These are phyloP conservation scores for Stentor roeselii DNA, from an alignment of 73 alveolate genomes.

Conservation along the genomic window DNA sequence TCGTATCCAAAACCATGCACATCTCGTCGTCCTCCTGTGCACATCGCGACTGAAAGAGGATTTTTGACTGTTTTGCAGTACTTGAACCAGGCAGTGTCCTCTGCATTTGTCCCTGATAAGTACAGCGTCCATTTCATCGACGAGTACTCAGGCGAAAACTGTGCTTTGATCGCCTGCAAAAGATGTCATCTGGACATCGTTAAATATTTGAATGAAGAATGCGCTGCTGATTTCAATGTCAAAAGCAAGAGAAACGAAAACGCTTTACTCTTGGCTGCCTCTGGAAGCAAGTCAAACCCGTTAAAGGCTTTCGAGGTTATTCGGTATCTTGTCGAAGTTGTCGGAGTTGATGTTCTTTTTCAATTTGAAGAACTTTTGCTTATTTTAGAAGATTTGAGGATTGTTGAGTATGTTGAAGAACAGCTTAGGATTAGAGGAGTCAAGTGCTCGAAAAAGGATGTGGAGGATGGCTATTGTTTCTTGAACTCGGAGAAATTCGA, in stretches of 20 bases:
- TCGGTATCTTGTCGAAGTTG: neutral
- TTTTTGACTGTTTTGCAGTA: neutral
- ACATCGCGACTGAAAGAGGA: neutral
- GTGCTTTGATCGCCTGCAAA: neutral
- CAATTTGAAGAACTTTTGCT: neutral
- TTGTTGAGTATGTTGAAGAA: neutral
- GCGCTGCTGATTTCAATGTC: neutral
- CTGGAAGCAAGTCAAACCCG: neutral
- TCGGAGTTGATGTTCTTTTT: neutral
- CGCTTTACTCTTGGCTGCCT: neutral
- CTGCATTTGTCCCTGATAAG: too few species aligned
- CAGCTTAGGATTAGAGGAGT: neutral
- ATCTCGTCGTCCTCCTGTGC: neutral
- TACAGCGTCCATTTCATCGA: neutral
- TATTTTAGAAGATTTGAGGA: neutral
- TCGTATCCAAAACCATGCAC: too few species aligned
- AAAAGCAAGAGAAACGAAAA: neutral
- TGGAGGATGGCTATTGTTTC: too few species aligned
- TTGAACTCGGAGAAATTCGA: too few species aligned
- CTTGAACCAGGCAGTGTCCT: neutral
- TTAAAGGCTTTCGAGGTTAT: neutral
- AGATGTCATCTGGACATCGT: neutral
- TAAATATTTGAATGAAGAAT: neutral
- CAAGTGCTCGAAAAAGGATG: neutral
- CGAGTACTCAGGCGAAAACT: conserved; percentile 14